phyloP scores from a whole-genome alignment of 139 green algal genomes.

The Trebouxia sp. region DNA sequence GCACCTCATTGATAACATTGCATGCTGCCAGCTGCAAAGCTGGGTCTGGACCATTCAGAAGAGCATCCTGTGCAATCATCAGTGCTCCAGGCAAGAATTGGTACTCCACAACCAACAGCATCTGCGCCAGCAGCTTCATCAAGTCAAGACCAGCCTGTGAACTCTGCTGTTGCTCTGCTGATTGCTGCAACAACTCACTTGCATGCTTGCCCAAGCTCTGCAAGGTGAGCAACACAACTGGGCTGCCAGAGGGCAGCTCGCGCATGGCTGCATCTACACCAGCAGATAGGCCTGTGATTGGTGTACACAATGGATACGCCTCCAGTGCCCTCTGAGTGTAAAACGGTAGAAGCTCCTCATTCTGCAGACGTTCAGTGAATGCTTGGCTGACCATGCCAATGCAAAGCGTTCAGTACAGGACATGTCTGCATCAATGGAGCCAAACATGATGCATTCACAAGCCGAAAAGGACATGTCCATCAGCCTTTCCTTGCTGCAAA shows the following conservation, averaged over 20 bases:
- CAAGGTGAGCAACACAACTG: slow-evolving; percentile 35
- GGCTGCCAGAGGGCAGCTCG: slow-evolving; percentile 38
- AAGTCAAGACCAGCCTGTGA: slow-evolving; percentile 25
- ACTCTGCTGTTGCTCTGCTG: too few species aligned
- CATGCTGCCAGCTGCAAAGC: neutral
- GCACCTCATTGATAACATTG: slow-evolving; percentile 2
- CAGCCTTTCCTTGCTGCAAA: neutral
- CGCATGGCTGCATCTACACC: slow-evolving; percentile 36
- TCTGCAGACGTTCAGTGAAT: slow-evolving; percentile 17
- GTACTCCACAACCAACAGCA: slow-evolving; percentile 34
- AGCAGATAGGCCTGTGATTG: slow-evolving; percentile 5
- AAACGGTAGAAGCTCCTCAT: slow-evolving; percentile 35
- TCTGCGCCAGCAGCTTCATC: slow-evolving; percentile 26
- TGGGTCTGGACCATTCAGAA: neutral
- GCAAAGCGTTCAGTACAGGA: too few species aligned
- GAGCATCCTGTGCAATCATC: neutral
- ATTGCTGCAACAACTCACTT: neutral
- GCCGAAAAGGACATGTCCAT: neutral
- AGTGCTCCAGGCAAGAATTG: slow-evolving; percentile 21
- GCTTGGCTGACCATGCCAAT: neutral
- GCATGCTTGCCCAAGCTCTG: slow-evolving; percentile 1
- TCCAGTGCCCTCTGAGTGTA: slow-evolving; percentile 44
- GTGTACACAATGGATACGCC: slow-evolving; percentile 33
- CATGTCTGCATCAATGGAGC: neutral
- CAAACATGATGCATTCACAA: neutral